Evolutionary conservation across 345 rosid species (phyloP), one percentile per base, ranked within the genome.

Genomic region (Eucalyptus coolabah): DNA sequence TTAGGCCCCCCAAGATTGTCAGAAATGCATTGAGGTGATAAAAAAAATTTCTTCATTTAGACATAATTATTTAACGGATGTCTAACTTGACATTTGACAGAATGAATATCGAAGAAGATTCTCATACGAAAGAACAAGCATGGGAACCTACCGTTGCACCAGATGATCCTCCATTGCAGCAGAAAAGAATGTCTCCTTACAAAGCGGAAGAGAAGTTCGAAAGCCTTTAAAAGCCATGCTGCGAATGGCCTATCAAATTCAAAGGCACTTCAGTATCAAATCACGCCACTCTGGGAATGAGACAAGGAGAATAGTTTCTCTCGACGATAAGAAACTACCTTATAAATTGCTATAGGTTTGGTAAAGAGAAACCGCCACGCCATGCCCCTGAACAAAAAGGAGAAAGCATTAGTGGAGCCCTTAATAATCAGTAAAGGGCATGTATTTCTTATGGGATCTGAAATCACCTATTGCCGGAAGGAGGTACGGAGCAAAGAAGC

Each of bases 221-320:
- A 96, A 98, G 89, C 94, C 96, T 90, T 96, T 96, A 49, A 96
- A 98, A 82, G 98, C 98, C 93, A 98, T 94, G 93, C 99, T 97
- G 42, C 92, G 94, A 10, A 98, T 97, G 88, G 97, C 98, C 98
- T 98, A 92, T 87, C 88, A 6, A 37, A 19, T 72, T 37, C 44
- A 72, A 37, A 19, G 45, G 45, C 82, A 11, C 44, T 72, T 72
- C 40, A 72, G 42, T 19, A 69, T 72, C 28, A 19, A 37, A 72
- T 72, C 23, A 72, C 3, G 14, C 2, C 44, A 18, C 26, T 2
- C 24, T 18, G 82, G 80, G 5, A 34, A 19, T 72, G 82, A 69
- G 45, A 34, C 53, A n/a, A 80, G 28, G 53, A 44, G n/a, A 37
- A 88, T 12, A 88, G 83, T 34, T 40, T 24, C 50, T 67, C 87